Base-by-base conservation (phyloP, 2,329 filamentous ascomycete species). In the Scedosporium boydii region DNA sequence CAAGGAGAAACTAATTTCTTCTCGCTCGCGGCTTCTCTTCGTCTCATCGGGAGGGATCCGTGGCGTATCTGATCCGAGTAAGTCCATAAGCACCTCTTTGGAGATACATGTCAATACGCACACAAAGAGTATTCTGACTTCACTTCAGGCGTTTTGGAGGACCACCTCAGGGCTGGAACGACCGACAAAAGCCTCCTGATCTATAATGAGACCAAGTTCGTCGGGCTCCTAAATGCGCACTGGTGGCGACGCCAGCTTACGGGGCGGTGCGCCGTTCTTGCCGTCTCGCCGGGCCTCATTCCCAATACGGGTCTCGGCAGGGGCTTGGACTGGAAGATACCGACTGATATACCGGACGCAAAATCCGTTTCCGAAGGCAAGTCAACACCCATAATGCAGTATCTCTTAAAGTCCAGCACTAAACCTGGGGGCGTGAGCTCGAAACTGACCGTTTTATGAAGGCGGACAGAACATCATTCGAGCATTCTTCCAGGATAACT, bases 231-330 rank as follows among this genome's bases (percentile, higher is more conserved):
- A 1, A 73, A 74, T 6, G 79, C 81, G 1, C 80, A 83, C 58
- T 84, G 80, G 80, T 84, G 81, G 82, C 79, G 80, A 1, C 80
- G 81, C 3, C 72, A 82, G 65, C 75, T 84, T n/a, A 62, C 66
- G 0, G 77, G 71, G 26, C 70, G 73, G 27, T 79, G 76, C 67
- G 66, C 70, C 4, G 77, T 84, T 21, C 75, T 84, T 4, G 81
- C 81, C 10, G 80, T 82, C 5, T 83, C 81, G 7, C 81, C 82
- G 0, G 82, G 82, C 0, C 66, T 83, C 3, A 77, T 84, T 44
- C 80, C 80, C 1, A 66, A 67, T n/a, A 83, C 81, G 0, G 75
- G 76, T 0, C 70, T 83, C 16, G 68, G 68, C 0, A 69, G 75
- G 2, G 69, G 72, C 3, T 67, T 65, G 9, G 70, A 67, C 3